Percentiles rank a stretch among this genome's conserved stretches.
These are phyloP conservation scores for Yarrowia sp. DNA, from an alignment of 805 yeast species.

Conservation along the genomic window DNA sequence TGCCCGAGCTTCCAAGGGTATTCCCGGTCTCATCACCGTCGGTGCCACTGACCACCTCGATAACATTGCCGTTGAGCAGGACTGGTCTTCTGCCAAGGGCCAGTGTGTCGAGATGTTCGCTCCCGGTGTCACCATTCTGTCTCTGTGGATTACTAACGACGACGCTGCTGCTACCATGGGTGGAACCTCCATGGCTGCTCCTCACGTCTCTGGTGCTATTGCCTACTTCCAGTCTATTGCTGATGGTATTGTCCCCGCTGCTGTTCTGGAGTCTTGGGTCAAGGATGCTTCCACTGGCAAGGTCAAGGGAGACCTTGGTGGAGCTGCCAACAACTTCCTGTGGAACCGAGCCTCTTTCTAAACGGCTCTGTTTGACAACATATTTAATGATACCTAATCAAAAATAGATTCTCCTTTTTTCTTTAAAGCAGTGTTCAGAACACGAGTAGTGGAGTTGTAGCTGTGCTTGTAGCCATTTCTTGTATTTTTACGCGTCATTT, in stretches of 20 bases:
- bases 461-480: background rate
- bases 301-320: constrained; percentile 23
- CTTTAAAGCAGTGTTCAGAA: too few species aligned
- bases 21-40: constrained; percentile 31
- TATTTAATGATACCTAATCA: constrained; percentile 26
- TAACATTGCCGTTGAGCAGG: background rate
- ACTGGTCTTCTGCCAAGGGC: constrained; percentile 54
- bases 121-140: constrained; percentile 89
- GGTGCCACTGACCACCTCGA: constrained; percentile 35
- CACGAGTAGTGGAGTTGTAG: background rate
- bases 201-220: constrained; percentile 91
- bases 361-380: constrained; percentile 2
- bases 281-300: constrained; percentile 3
- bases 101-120: constrained; percentile 95
- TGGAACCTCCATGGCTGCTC: constrained; percentile 99
- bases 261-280: constrained; percentile 20
- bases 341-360: constrained; percentile 33
- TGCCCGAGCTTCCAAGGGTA: constrained; percentile 7
- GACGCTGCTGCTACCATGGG: constrained; percentile 53
- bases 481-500: background rate
- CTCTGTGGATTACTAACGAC: constrained; percentile 52
- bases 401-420: background rate
- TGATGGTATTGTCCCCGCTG: constrained; percentile 9
- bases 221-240: constrained; percentile 61
- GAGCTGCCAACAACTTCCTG: constrained; percentile 15